Conservation (phyloP, 2,329 filamentous ascomycete genomes). For the Tolypocladium tropicale region DNA sequence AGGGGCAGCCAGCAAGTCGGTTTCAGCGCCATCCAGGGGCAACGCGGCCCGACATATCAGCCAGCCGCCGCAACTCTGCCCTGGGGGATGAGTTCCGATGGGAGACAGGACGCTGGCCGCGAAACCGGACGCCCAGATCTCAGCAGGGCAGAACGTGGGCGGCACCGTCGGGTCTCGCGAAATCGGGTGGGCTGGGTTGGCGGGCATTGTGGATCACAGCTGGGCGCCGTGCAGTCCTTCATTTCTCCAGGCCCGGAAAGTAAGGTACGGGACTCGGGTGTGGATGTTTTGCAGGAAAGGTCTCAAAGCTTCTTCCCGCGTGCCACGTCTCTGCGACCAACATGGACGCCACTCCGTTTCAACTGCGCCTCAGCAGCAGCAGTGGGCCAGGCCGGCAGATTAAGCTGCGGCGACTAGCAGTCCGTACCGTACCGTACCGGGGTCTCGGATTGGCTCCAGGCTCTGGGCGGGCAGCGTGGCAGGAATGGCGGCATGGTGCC, state of each 20-base stretch:
- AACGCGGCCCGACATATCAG: background rate
- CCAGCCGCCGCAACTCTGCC: background rate
- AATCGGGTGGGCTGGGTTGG: background rate
- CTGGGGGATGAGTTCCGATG: background rate
- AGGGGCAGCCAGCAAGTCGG: background rate
- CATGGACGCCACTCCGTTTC: conserved; percentile 15
- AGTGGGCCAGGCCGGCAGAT: conserved; percentile 6
- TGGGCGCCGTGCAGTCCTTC: background rate
- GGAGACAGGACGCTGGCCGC: background rate
- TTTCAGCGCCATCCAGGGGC: background rate
- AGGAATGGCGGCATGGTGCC: background rate
- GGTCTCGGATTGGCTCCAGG: background rate
- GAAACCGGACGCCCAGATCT: background rate
- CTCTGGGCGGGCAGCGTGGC: background rate
- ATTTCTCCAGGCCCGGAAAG: background rate
- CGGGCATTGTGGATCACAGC: background rate
- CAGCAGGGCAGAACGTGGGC: background rate
- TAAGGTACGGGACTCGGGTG: background rate
- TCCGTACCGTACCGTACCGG: background rate
- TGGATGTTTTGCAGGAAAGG: conserved; percentile 1
- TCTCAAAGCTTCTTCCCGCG: background rate
- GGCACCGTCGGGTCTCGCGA: background rate
- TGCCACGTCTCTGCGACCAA: conserved; percentile 6
- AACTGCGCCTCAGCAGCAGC: conserved; percentile 5
- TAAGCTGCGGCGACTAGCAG: background rate